phyloP scores from a whole-genome alignment of 371 early-diverging fungal genomes.

The Lichtheimia hyalospora region DNA sequence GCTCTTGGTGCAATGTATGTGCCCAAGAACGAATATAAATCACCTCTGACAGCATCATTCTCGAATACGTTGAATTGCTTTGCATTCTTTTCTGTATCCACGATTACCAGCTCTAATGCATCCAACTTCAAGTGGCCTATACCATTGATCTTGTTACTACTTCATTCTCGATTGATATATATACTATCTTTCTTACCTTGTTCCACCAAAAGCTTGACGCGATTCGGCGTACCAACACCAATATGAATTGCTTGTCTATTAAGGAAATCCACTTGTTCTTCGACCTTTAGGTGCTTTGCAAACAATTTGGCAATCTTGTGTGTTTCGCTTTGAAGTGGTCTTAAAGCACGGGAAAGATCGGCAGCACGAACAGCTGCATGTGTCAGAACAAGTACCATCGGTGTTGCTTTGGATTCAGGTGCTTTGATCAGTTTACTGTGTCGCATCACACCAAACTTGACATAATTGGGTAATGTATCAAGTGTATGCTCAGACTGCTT shows the following conservation, averaged over 20 bases:
- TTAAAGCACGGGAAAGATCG: constrained; percentile 51
- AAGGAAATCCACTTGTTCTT: constrained; percentile 68
- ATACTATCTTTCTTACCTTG: constrained; percentile 32
- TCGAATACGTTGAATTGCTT: constrained; percentile 78
- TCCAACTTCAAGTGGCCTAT: constrained; percentile 63
- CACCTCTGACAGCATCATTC: constrained; percentile 70
- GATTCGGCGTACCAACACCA: constrained; percentile 84
- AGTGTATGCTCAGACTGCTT: constrained; percentile 50
- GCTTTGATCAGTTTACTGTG: constrained; percentile 54
- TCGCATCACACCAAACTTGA: constrained; percentile 56
- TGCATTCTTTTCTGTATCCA: constrained; percentile 76
- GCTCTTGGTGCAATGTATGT: constrained; percentile 30
- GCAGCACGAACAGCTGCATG: constrained; percentile 77
- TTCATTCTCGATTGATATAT: not conserved
- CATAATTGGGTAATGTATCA: constrained; percentile 53
- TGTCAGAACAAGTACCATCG: constrained; percentile 70
- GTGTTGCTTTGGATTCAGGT: constrained; percentile 55
- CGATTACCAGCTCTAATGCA: constrained; percentile 64
- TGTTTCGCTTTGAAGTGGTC: constrained; percentile 37
- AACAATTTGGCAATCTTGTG: constrained; percentile 80
- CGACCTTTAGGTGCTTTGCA: constrained; percentile 82
- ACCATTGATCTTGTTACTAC: not conserved
- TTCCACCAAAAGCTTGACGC: constrained; percentile 69
- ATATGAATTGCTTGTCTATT: constrained; percentile 62
- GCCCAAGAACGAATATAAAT: constrained; percentile 59